Percentiles rank a stretch among this genome's conserved stretches.
phyloP scores from a whole-genome alignment of 2,329 filamentous ascomycete species.

The Sphaerulina populicola region DNA sequence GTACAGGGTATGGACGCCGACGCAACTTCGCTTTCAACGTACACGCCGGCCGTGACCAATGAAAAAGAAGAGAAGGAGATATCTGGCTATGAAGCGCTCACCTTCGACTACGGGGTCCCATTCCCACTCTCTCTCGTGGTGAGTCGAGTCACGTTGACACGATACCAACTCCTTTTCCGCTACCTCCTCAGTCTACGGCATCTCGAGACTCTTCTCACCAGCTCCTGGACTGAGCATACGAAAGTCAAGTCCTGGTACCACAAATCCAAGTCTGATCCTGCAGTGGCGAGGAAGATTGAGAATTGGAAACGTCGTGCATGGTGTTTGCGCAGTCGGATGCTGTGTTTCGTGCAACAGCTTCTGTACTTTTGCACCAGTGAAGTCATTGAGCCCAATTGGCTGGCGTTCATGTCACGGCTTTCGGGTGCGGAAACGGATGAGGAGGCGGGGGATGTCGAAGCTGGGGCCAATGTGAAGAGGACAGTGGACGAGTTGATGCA shows the following conservation, averaged over 20 bases:
- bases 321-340: conserved; percentile 86
- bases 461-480: conserved; percentile 40
- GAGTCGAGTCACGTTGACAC: conserved; percentile 89
- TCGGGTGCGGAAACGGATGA: conserved; percentile 48
- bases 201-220: conserved; percentile 76
- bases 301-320: conserved; percentile 89
- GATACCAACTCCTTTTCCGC: conserved; percentile 92
- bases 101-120: conserved; percentile 87
- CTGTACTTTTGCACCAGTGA: conserved; percentile 95
- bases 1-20: conserved; percentile 82
- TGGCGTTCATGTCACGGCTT: conserved; percentile 80
- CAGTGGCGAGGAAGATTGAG: conserved; percentile 63
- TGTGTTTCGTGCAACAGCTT: conserved; percentile 93
- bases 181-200: conserved; percentile 85
- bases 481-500: conserved; percentile 98
- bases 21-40: conserved; percentile 46
- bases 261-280: conserved; percentile 37
- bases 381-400: conserved; percentile 97
- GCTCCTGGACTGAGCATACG: conserved; percentile 84
- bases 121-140: conserved; percentile 95
- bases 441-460: conserved; percentile 35
- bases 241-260: conserved; percentile 75
- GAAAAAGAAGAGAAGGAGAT: conserved; percentile 75
- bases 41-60: conserved; percentile 56
- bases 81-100: conserved; percentile 80